phyloP scores from a whole-genome alignment of 495 filamentous ascomycete genomes.

The Usnea hakonensis region DNA sequence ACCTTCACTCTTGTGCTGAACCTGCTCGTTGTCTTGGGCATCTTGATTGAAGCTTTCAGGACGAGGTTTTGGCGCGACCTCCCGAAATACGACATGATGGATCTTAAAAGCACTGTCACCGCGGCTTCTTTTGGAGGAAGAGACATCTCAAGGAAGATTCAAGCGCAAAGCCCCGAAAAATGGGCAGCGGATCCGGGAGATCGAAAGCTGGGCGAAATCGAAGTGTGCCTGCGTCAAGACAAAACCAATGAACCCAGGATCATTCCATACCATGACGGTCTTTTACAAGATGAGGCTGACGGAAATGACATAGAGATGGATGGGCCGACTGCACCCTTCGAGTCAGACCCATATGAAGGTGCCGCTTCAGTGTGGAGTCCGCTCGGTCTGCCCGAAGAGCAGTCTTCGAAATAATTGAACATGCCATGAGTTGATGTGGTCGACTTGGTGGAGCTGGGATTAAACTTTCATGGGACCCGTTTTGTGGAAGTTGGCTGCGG shows the following conservation, averaged over 20 bases:
- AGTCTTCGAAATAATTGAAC: no score
- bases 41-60: no score
- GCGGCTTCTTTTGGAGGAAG: background rate
- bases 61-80: no score
- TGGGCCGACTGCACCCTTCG: background rate
- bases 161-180: background rate
- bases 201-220: background rate
- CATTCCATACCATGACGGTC: background rate
- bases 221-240: background rate
- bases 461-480: no score
- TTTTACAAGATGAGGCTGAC: background rate
- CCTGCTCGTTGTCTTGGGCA: no score
- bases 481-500: no score
- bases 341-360: background rate
- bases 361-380: background rate
- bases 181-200: background rate
- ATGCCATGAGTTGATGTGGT: no score
- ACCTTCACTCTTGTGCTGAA: no score
- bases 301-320: background rate
- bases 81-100: no score
- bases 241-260: background rate
- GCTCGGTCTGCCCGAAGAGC: background rate
- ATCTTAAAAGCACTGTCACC: background rate
- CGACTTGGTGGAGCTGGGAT: no score
- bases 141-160: background rate